Percentiles rank a stretch among this genome's conserved stretches.
Conservation (phyloP, 331 rosid species). For the Acacia pycnantha region DNA sequence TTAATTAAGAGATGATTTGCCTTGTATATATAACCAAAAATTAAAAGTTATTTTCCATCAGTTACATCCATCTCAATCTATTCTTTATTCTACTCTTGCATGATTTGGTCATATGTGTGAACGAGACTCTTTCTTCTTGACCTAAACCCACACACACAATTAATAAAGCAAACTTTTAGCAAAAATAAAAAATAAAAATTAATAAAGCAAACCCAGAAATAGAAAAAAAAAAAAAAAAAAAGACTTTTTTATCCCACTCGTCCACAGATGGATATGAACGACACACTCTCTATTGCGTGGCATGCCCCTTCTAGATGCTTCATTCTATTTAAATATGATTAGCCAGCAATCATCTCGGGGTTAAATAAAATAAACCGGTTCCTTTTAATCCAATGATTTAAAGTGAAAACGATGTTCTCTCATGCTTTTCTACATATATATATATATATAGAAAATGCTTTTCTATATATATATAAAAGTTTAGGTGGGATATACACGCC, state of each 20-base stretch:
- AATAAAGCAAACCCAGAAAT: too few species aligned
- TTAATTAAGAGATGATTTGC: not conserved
- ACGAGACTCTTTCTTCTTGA: conserved; percentile 22
- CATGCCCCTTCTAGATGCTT: conserved; percentile 13
- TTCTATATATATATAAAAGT: too few species aligned
- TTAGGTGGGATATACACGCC: too few species aligned
- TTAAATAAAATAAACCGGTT: not conserved
- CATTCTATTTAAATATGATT: conserved; percentile 8
- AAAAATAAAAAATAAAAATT: too few species aligned
- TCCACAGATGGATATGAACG: conserved; percentile 17
- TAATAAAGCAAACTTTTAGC: not conserved
- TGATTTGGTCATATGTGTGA: conserved; percentile 23
- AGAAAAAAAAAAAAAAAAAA: too few species aligned
- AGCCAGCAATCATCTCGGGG: not conserved
- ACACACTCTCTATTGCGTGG: conserved; percentile 14
- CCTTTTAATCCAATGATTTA: not conserved
- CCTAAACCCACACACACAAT: not conserved
- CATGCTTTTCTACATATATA: too few species aligned
- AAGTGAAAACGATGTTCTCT: not conserved
- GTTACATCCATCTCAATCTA: conserved; percentile 29
- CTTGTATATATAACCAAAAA: not conserved
- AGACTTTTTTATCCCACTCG: conserved; percentile 9
- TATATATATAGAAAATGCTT: too few species aligned
- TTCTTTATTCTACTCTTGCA: conserved; percentile 4
- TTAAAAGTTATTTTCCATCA: conserved; percentile 7